Evolutionary conservation across 352 stramenopile species (phyloP).

Genomic region (Phytophthora cryptogea): DNA sequence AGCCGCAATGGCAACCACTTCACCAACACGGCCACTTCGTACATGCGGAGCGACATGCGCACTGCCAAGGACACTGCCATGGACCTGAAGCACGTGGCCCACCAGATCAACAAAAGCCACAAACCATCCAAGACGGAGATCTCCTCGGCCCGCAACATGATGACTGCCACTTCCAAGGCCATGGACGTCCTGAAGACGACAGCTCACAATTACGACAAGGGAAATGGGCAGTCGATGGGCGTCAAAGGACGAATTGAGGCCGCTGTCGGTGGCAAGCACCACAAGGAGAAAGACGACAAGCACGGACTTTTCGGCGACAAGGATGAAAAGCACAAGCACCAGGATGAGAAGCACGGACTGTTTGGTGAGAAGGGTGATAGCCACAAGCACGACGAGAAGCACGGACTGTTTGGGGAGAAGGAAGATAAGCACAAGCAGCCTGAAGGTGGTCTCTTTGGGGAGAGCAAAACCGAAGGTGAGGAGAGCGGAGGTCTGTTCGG

Average conservation of each 20-base stretch:
- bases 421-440: slow-evolving; percentile 7
- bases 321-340: slow-evolving; percentile 1
- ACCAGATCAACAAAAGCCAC: slow-evolving; percentile 20
- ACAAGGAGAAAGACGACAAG: slow-evolving; percentile 17
- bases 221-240: slow-evolving; percentile 29
- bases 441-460: slow-evolving; percentile 2
- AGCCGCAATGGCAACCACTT: slow-evolving; percentile 36
- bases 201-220: slow-evolving; percentile 34
- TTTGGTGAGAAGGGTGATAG: slow-evolving; percentile 6
- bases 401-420: slow-evolving; percentile 7
- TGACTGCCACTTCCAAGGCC: slow-evolving; percentile 22
- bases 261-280: slow-evolving; percentile 18
- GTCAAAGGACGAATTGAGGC: slow-evolving; percentile 27
- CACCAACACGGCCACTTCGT: slow-evolving; percentile 27
- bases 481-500: slow-evolving; percentile 1
- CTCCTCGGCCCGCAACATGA: slow-evolving; percentile 25
- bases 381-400: slow-evolving; percentile 3
- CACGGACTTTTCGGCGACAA: slow-evolving; percentile 1
- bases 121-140: slow-evolving; percentile 27
- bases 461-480: slow-evolving; percentile 1
- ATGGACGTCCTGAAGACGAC: slow-evolving; percentile 21
- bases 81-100: slow-evolving; percentile 32
- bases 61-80: slow-evolving; percentile 27
- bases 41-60: slow-evolving; percentile 32
- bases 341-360: slow-evolving; percentile 6